Base-by-base conservation (phyloP, 2,329 filamentous ascomycete species). In the Neurospora sp. region DNA sequence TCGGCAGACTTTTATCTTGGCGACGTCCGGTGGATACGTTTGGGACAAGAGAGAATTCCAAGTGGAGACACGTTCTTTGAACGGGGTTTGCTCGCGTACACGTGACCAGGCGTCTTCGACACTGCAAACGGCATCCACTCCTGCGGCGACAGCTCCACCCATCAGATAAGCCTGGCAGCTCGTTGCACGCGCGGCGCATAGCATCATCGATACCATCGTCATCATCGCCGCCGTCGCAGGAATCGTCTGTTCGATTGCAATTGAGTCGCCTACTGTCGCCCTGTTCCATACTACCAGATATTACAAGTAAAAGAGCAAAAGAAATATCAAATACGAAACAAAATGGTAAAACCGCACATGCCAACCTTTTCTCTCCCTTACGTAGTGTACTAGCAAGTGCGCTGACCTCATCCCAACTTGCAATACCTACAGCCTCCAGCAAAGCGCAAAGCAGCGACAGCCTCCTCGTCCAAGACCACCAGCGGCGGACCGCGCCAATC, bases 401-500 rank as follows among this genome's bases (percentile, higher is more conserved):
- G 52, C 52, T 62, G 8, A 42, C 36, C 52, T 40, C 23, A 52
- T n/a, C 62, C 39, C 38, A n/a, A 66, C 66, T 68, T 40, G 15
- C 42, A 15, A 38, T 68, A 33, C 17, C 13, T 67, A 17, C 76
- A 87, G 84, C 85, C 85, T 73, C 82, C 85, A n/a, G 86, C 85
- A 78, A 85, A 85, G 75, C 86, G 84, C 76, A 75, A 36, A 62
- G 28, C 80, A 23, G 72, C 79, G 66, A 77, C 78, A 68, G 70
- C 77, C 38, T 66, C 73, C 68, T 70, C 73, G 28, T 67, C 72
- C 68, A 62, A 62, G 8, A 58, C 66, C 52, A 39, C 69, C 43
- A 28, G 69, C 71, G 71, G 72, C 5, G 73, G 52, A 36, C 78
- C 84, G 69, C 91, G 91, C 73, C 89, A 89, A 77, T 97, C 94